phyloP scores from a whole-genome alignment of 345 rosid species.

The Mallotus nudiflorus region DNA sequence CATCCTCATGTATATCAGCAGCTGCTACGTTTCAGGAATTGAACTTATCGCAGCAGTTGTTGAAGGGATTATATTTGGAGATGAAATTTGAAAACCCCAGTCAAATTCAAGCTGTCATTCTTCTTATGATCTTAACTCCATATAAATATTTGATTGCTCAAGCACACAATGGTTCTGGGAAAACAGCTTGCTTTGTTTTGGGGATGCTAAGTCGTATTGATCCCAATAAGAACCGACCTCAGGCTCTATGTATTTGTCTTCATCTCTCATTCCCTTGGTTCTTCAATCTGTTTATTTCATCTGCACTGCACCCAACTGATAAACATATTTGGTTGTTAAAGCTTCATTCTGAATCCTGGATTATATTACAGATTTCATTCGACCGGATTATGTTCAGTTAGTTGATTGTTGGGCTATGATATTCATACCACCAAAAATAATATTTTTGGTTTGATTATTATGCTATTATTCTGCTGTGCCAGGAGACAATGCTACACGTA shows the following conservation, averaged over 20 bases:
- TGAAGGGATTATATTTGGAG: conserved; percentile 87
- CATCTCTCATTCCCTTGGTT: too few species aligned
- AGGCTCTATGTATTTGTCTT: conserved; percentile 95
- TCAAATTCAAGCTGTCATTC: conserved; percentile 85
- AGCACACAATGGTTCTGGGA: conserved; percentile 96
- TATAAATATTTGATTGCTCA: conserved; percentile 82
- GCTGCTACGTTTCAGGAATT: conserved; percentile 80
- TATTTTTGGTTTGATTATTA: too few species aligned
- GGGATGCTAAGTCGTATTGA: conserved; percentile 93
- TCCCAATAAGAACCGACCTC: conserved; percentile 54
- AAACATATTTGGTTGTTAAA: too few species aligned
- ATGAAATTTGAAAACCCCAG: conserved; percentile 96
- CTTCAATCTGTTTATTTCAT: too few species aligned
- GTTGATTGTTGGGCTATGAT: too few species aligned
- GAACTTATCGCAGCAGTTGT: conserved; percentile 65
- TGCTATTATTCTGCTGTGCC: conserved; percentile 88
- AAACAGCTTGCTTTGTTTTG: conserved; percentile 93
- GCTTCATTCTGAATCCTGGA: too few species aligned
- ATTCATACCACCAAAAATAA: too few species aligned
- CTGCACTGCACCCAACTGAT: too few species aligned
- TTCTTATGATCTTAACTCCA: conserved; percentile 92
- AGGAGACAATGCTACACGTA: conserved; percentile 32
- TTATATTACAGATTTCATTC: too few species aligned
- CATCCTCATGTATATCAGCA: conserved; percentile 71
- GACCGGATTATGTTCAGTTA: too few species aligned